Percentiles rank a stretch among this genome's conserved stretches.
These are phyloP conservation scores for Blumeriella jaapii DNA, from an alignment of 2,329 filamentous ascomycete genomes.

Conservation along the genomic window DNA sequence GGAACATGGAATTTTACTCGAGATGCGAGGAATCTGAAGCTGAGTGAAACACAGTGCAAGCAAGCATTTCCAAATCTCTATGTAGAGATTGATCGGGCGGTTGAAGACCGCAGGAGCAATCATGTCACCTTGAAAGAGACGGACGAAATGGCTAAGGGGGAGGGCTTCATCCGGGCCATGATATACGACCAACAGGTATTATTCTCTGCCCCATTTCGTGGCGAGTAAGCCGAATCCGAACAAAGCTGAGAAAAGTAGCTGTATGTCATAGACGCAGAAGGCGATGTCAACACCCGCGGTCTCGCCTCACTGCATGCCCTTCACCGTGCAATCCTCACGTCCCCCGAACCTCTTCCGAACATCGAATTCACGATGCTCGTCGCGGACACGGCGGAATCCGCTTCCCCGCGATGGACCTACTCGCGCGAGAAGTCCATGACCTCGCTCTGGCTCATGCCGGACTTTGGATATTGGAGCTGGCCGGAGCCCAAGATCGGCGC, in stretches of 20 bases:
- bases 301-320: slow-evolving; percentile 27
- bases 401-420: slow-evolving; percentile 3
- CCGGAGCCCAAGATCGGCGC: slow-evolving; percentile 29
- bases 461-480: slow-evolving; percentile 29
- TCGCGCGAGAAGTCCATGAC: slow-evolving; percentile 18
- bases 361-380: slow-evolving; percentile 29
- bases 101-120: slow-evolving; percentile 5
- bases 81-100: slow-evolving; percentile 10
- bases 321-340: slow-evolving; percentile 27
- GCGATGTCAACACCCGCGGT: slow-evolving; percentile 20
- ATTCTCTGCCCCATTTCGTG: not conserved
- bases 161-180: slow-evolving; percentile 11
- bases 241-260: slow-evolving; percentile 16
- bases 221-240: not conserved
- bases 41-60: slow-evolving; percentile 3
- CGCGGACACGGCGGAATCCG: slow-evolving; percentile 15
- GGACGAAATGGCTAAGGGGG: slow-evolving; percentile 7
- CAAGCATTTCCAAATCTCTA: slow-evolving; percentile 3
- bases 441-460: slow-evolving; percentile 26
- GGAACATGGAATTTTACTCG: slow-evolving; percentile 5
- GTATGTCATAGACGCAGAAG: slow-evolving; percentile 25
- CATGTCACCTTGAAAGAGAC: slow-evolving; percentile 10
- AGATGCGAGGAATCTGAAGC: slow-evolving; percentile 4
- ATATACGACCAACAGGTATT: slow-evolving; percentile 17
- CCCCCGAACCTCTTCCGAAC: slow-evolving; percentile 26